These are phyloP conservation scores for Venturia aucupariae DNA, from an alignment of 2,329 filamentous ascomycete genomes.

Conservation along the genomic window DNA sequence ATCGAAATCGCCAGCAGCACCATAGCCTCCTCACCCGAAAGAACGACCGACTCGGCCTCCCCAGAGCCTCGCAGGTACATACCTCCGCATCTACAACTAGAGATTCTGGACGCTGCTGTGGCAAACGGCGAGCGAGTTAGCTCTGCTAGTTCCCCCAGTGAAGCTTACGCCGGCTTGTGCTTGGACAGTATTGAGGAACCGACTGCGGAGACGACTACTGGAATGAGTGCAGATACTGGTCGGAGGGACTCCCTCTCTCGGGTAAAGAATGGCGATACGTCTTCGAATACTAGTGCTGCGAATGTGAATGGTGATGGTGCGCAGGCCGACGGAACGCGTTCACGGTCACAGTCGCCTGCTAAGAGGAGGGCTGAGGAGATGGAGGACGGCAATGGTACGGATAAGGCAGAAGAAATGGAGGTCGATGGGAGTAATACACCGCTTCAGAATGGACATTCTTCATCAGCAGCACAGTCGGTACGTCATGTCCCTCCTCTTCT, in stretches of 20 bases:
- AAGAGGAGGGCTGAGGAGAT: slow-evolving; percentile 48
- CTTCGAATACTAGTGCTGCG: slow-evolving; percentile 1
- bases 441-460: background rate
- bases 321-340: slow-evolving; percentile 29
- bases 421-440: background rate
- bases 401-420: slow-evolving; percentile 15
- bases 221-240: background rate
- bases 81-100: slow-evolving; percentile 47
- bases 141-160: slow-evolving; percentile 39
- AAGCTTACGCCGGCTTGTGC: slow-evolving; percentile 44
- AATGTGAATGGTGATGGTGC: slow-evolving; percentile 17
- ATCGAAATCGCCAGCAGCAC: background rate
- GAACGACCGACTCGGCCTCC: slow-evolving; percentile 26
- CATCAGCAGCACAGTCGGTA: background rate
- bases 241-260: slow-evolving; percentile 8
- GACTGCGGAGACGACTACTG: background rate
- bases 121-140: slow-evolving; percentile 18
- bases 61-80: slow-evolving; percentile 39
- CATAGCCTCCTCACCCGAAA: slow-evolving; percentile 17
- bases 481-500: background rate
- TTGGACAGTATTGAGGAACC: slow-evolving; percentile 31
- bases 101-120: slow-evolving; percentile 28
- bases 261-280: background rate
- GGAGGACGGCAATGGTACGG: slow-evolving; percentile 32
- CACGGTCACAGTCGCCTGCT: slow-evolving; percentile 43